Base-by-base conservation (phyloP, 2,329 filamentous ascomycete genomes). In the Myriosclerotinia curreyana region DNA sequence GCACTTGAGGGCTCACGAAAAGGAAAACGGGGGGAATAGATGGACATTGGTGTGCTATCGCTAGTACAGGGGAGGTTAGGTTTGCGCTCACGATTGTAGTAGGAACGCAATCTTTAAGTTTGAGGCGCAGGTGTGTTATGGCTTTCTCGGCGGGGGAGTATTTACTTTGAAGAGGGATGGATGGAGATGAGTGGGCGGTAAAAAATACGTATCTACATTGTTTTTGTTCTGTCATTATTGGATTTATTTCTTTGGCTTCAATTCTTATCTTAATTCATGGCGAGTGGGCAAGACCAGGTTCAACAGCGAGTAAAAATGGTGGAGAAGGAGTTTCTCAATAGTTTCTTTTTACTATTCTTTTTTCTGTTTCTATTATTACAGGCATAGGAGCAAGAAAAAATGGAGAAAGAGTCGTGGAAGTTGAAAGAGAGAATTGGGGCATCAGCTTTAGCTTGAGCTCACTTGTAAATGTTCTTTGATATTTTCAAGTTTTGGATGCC, bases 221-320 rank as follows among this genome's bases (percentile, higher is more conserved):
- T 48, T 15, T 56, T 36, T 22, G 22, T 62, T 49, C 22, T 56
- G 11, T 62, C 28, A 44, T 62, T 62, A 62, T 54, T 46, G 25
- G 8, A 6, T 38, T 38, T 20, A 8, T 62, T 62, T 48, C 40
- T 38, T 56, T 62, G 11, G 11, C 31, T 49, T 34, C 31, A 20
- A 15, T 31, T 53, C n/a, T n/a, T n/a, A n/a, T 48, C 11, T 36
- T n/a, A 48, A 56, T 28, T 46, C 9, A 25, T 15, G 51, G 42
- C 42, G 31, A 48, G n/a, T 28, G 11, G 51, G 12, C 9, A 36
- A 56, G 31, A 36, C 9, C 36, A 15, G 31, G 31, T 25, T n/a
- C 20, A 40, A n/a, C 25, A 12, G 22, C 4, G 51, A 46, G 51
- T 17, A 56, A 40, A 46, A 28, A 40, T 20, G 15, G 42, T 15